phyloP scores from a whole-genome alignment of 768 basidiomycete species.

The Mycena crocata region DNA sequence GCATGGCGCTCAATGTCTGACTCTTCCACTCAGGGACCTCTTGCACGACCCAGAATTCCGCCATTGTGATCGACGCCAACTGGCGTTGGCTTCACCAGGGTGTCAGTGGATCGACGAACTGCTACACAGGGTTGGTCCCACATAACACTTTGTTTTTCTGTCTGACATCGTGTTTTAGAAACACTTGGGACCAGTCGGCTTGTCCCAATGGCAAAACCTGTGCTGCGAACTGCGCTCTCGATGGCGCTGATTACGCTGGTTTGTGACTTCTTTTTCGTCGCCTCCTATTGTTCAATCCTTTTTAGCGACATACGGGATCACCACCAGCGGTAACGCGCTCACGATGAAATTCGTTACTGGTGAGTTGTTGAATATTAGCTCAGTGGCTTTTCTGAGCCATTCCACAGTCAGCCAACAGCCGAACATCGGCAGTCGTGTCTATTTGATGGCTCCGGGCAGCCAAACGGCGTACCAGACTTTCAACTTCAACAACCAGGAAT shows the following conservation, averaged over 20 bases:
- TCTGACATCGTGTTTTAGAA: conserved; percentile 39
- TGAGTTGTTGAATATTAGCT: no score
- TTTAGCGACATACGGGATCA: conserved; percentile 63
- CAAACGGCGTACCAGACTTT: conserved; percentile 60
- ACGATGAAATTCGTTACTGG: conserved; percentile 60
- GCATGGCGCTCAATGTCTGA: not conserved
- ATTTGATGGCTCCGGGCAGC: conserved; percentile 60
- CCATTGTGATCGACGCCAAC: conserved; percentile 60
- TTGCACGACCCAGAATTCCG: conserved; percentile 44
- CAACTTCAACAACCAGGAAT: conserved; percentile 67
- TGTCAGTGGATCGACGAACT: conserved; percentile 50
- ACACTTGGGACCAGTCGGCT: conserved; percentile 61
- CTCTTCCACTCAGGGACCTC: conserved; percentile 16
- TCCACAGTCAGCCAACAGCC: no score
- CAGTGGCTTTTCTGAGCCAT: no score
- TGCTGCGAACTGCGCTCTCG: conserved; percentile 56
- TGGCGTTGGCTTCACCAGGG: conserved; percentile 60
- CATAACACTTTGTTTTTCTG: conserved; percentile 41
- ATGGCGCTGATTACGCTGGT: conserved; percentile 36
- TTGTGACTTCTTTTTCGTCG: conserved; percentile 3
- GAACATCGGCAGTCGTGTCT: conserved; percentile 55
- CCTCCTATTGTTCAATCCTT: conserved; percentile 56
- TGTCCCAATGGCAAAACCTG: conserved; percentile 62
- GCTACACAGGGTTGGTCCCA: conserved; percentile 55
- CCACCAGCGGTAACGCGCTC: conserved; percentile 56